A percentile compares a stretch with the other conserved stretches of the same genome.
Evolutionary conservation across 2,329 filamentous ascomycete species (phyloP).

Genomic region (Fusarium foetens): DNA sequence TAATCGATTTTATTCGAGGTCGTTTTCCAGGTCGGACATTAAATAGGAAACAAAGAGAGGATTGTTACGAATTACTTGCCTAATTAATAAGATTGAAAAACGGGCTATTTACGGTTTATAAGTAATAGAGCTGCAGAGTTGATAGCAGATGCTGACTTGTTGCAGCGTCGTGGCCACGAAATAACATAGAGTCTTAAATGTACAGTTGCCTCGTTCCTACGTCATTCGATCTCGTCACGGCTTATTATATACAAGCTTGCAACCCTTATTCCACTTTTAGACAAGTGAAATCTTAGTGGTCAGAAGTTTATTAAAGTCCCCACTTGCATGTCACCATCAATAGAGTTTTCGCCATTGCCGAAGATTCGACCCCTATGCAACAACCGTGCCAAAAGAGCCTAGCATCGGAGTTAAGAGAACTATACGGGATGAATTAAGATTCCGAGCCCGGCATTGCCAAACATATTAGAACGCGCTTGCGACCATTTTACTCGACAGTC

Average conservation of each 20-base stretch:
- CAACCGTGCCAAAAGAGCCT: neutral
- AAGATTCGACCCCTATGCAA: neutral
- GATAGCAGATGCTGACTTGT: neutral
- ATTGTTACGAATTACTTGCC: no score
- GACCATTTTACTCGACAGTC: fast-evolving
- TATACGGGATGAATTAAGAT: fast-evolving
- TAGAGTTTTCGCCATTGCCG: neutral
- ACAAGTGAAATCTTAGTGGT: neutral
- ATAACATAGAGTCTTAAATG: neutral
- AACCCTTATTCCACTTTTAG: neutral
- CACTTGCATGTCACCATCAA: neutral
- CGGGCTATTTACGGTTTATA: no score
- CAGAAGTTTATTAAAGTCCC: neutral
- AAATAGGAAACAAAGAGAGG: fast-evolving
- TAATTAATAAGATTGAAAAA: no score
- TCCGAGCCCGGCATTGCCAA: neutral
- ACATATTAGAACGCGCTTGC: fast-evolving
- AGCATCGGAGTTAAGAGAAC: neutral
- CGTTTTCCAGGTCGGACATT: neutral
- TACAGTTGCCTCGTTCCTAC: fast-evolving
- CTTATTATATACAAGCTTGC: no score
- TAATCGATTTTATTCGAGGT: fast-evolving
- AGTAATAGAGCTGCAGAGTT: no score
- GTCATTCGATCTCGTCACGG: neutral
- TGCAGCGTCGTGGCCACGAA: fast-evolving